Base-by-base conservation (phyloP, 148 eudicot genomes). In the Silene uniflora region DNA sequence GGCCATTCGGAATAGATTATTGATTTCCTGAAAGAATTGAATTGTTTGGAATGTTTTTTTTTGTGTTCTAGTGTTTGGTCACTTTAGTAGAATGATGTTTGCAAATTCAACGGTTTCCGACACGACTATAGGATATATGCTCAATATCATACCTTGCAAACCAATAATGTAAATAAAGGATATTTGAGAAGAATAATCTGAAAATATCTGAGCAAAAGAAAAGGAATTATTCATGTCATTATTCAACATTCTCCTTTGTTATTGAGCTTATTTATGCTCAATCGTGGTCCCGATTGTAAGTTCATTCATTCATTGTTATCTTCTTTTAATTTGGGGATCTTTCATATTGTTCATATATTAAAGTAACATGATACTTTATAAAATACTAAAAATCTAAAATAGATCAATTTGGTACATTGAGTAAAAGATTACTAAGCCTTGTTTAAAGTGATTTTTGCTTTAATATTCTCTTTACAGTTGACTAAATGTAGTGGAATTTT, bases 401-500 rank as follows among this genome's bases (percentile, higher is more conserved):
- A 39, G 44, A 39, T 39, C 44, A 39, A 5, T 29, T 27, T 65
- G 18, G 7, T 55, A n/a, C 21, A 47, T 62, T 21, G 44, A 67
- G 44, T 17, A 49, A 10, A 21, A 70, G 32, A 24, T 39, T 39
- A 32, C 10, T 67, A 64, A 49, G 55, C 55, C 54, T 65, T 58
- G 67, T 80, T 55, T 46, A 71, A 80, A 75, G 75, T 10, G 10
- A 21, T 49, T 62, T 60, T 74, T 10, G 73, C 62, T 44, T 47
- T 67, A 19, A 73, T 65, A 66, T 73, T 73, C 76, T 52, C 67
- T 65, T 67, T 54, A 55, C 22, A 67, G 76, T 75, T 75, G 83
- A 80, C 76, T 76, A 75, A 55, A n/a, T 35, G 16, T 54, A 75
- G 78, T 70, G 25, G 78, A 80, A 47, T 67, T 12, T 46, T 67